Evolutionary conservation across 371 early-diverging fungal genomes (phyloP).

Genomic region (Entomophthora muscae): DNA sequence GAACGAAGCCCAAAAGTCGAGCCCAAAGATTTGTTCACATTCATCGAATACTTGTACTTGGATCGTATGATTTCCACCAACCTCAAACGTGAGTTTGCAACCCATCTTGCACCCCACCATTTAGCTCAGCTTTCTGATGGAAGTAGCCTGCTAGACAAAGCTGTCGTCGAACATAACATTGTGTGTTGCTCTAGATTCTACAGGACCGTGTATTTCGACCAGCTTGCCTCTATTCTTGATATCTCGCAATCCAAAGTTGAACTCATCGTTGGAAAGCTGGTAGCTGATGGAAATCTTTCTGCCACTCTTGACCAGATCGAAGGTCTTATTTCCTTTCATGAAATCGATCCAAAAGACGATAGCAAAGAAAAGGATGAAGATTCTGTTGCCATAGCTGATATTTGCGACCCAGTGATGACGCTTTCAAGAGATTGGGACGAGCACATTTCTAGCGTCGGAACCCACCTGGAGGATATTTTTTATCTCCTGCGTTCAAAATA

Average conservation of each 20-base stretch:
- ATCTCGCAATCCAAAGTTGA: constrained; percentile 71
- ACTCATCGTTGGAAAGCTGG: constrained; percentile 66
- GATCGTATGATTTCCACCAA: constrained; percentile 59
- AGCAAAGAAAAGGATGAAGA: neutral
- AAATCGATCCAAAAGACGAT: neutral
- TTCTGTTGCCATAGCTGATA: neutral
- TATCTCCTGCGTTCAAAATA: neutral
- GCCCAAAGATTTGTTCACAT: constrained; percentile 29
- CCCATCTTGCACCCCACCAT: constrained; percentile 62
- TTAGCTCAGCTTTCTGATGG: constrained; percentile 41
- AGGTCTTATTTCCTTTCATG: neutral
- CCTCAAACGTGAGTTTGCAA: constrained; percentile 61
- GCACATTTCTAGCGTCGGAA: neutral
- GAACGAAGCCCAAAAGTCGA: constrained; percentile 48
- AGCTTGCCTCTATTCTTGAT: constrained; percentile 57
- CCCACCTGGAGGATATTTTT: neutral
- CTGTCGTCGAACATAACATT: constrained; percentile 87
- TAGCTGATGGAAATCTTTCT: constrained; percentile 68
- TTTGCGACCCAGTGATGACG: neutral
- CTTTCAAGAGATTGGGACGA: neutral
- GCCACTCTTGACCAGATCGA: constrained; percentile 69
- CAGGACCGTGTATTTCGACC: constrained; percentile 67
- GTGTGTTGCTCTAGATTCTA: constrained; percentile 73
- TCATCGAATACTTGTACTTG: constrained; percentile 81
- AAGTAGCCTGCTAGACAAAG: constrained; percentile 76